Evolutionary conservation across 495 filamentous ascomycete genomes (phyloP), one percentile per base, ranked within the genome.

Genomic region (Amorphotheca resinae): DNA sequence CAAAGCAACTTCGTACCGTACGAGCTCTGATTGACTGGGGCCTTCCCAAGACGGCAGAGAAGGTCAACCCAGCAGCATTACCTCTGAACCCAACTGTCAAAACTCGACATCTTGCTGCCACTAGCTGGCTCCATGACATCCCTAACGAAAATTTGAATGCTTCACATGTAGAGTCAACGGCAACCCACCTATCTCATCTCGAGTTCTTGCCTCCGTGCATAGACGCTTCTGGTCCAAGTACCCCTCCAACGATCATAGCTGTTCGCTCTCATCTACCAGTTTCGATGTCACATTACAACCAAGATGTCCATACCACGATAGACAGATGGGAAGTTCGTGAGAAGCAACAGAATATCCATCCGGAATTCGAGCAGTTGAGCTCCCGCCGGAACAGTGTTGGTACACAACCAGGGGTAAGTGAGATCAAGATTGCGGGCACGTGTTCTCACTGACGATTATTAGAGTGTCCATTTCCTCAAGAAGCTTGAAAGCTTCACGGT

Each of bases 291-390:
- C 63, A 75, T 20, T 74, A 73, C 25, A 68, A 73, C 22, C 73
- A 77, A 49, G 76, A 76, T 14, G 62, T 70, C 2, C 68, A 74
- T 45, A 87, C 76, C 49, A 69, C 84, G 22, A 73, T 93, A 41
- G 77, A 80, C 22, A 72, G 80, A 42, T 93, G 84, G 86, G 79
- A 87, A 48, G 56, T 91, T 7, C 63, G 58, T 28, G 67, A 75
- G 14, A 65, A 73, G 23, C 67, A 73, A 18, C 67, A 72, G 34
- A 63, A 61, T 5, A 65, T 89, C 9, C 82, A 88, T 53, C 58
- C 77, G 1, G 79, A 77, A 38, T 88, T 93, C 51, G 77, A 81
- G 42, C 81, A 87, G 51, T 64, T 88, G 26, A 67, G 74, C 3
- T 68, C 70, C 16, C 82, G 76, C 39, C 79, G 74, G 55, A 74